Base-by-base conservation (phyloP, 2,329 filamentous ascomycete species). In the Helicocarpus griseus region DNA sequence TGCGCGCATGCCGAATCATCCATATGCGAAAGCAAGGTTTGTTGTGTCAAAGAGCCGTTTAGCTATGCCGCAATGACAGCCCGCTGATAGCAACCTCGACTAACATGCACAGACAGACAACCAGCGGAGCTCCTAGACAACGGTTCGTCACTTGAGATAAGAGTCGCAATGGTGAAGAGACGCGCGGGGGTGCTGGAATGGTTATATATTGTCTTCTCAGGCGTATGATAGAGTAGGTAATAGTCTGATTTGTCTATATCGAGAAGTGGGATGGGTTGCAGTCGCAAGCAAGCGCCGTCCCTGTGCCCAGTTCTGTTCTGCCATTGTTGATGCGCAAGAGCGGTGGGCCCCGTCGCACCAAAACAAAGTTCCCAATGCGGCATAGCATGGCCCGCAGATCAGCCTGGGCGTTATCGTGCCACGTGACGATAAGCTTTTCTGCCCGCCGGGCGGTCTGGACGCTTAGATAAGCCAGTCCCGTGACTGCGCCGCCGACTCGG, bases 1-100 rank as follows among this genome's bases (percentile, higher is more conserved):
- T 57, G 63, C 59, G 63, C 64, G 63, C 69, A 72, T 72, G 59
- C 65, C 69, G 70, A 62, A 31, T 19, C 8, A 29, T 65, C 63
- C 48, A 56, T 55, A 38, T 39, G 29, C 31, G 21, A 28, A 29
- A 22, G 35, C 8, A 24, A 35, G 21, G 39, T 11, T 19, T 28
- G 21, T 17, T 5, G 13, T 31, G 35, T 40, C 35, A 19, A 49
- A 29, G 24, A 11, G 14, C 35, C 21, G 19, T 47, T 35, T 9
- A 17, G 36, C 22, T 14, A 22, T 49, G 35, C 46, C 35, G 41
- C 24, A 17, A 14, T 29, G 21, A 45, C 6, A 21, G 26, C 21
- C 28, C 36, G 43, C 43, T 8, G 31, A 17, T 45, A 41, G 39
- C 22, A 22, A 11, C 6, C 13, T 24, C 21, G 13, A 24, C 39